phyloP scores from a whole-genome alignment of 2,329 filamentous ascomycete species.

The Colletotrichum liaoningense region DNA sequence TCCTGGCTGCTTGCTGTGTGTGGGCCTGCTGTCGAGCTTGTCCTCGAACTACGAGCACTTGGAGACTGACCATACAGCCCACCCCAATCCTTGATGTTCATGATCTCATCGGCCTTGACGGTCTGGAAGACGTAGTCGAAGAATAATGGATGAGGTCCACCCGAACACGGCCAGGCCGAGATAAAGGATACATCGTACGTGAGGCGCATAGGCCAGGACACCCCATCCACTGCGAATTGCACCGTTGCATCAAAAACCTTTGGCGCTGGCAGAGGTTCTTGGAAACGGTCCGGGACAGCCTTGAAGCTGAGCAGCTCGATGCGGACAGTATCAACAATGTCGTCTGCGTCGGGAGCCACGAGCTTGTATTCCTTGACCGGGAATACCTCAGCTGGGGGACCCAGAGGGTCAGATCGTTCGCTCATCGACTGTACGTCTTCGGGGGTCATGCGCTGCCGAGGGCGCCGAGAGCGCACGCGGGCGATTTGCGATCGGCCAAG shows the following conservation, averaged over 20 bases:
- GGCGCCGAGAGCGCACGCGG: conserved; percentile 70
- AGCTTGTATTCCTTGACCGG: conserved; percentile 77
- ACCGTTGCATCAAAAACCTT: conserved; percentile 69
- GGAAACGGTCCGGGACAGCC: conserved; percentile 46
- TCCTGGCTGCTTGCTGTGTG: conserved; percentile 41
- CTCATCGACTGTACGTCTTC: conserved; percentile 75
- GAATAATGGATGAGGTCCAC: conserved; percentile 76
- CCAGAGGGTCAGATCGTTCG: conserved; percentile 76
- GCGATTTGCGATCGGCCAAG: conserved; percentile 77
- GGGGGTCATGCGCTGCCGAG: conserved; percentile 66
- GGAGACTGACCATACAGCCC: conserved; percentile 48
- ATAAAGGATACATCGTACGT: conserved; percentile 75
- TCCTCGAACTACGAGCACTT: conserved; percentile 44
- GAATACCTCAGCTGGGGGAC: conserved; percentile 70
- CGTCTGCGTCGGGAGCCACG: conserved; percentile 65
- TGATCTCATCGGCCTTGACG: conserved; percentile 72
- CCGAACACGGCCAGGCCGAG: conserved; percentile 71
- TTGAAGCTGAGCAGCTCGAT: conserved; percentile 75
- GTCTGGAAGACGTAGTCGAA: conserved; percentile 74
- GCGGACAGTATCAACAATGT: conserved; percentile 73
- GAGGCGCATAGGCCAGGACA: conserved; percentile 72
- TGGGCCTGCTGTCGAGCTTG: conserved; percentile 47
- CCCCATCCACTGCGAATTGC: conserved; percentile 72
- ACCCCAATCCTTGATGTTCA: conserved; percentile 75
- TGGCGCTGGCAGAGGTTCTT: conserved; percentile 46